Evolutionary conservation across 352 stramenopile species (phyloP), one percentile per base, ranked within the genome.

Genomic region (Phytophthora vignae): DNA sequence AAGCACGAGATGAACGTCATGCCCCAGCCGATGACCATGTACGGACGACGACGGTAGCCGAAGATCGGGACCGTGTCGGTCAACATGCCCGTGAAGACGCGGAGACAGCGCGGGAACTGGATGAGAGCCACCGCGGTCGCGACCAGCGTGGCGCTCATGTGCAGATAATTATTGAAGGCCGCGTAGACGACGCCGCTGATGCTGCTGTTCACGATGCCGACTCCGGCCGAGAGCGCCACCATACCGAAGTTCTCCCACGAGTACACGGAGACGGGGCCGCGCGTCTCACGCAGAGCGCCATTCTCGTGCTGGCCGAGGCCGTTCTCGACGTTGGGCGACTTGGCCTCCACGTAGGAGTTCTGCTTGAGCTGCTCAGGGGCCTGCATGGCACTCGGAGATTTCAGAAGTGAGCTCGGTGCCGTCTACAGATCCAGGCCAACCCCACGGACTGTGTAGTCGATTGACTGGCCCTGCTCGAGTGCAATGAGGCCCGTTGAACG

Each of bases 11-110:
- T 8, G 56, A 78, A 79, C 3, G 76, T 74, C 60, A 88, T 75
- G 27, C 40, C 58, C 83, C 83, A 91, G 19, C 91, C 91, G 42
- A 92, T 65, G 22, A 91, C 77, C 57, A 97, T 88, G 69, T 97
- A 97, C 38, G 90, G 84, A 11, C 90, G 91, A 11, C 90, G 79
- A 38, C 87, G 90, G 62, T 92, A 92, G 57, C 90, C 87, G 55
- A 81, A 87, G 65, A 97, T 91, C 19, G 90, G 90, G 46, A 85
- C 76, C 40, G 79, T 92, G 76, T 97, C 91, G 3, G 78, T 88
- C 7, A 97, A 57, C 58, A 96, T 84, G 54, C 83, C 88, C 58
- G 86, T 85, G 27, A 96, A 80, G n/a, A 89, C 59, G 19, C 82
- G 80, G 22, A 90, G 81, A 27, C 76, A 77, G 25, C 82, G 83